Percentiles rank a stretch among this genome's conserved stretches.
Conservation (phyloP, 202 grass and related monocot species). For the Brachypodium distachyon region DNA sequence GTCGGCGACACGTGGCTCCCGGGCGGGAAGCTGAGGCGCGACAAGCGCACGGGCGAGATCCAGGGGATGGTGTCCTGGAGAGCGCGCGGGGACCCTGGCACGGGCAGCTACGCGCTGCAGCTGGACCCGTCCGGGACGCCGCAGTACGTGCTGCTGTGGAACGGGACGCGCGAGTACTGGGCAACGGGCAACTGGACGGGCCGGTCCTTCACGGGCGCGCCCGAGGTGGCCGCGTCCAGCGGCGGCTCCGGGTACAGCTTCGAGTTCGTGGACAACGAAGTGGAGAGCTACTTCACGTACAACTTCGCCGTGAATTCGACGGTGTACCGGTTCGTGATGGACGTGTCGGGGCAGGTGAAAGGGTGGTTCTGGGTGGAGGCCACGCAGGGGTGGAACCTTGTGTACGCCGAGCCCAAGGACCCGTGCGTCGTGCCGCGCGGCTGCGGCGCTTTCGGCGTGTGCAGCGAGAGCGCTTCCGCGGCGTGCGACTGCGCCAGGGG, state of each 20-base stretch:
- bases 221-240: conserved; percentile 23
- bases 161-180: conserved; percentile 38
- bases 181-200: conserved; percentile 42
- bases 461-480: not conserved
- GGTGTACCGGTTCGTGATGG: conserved; percentile 19
- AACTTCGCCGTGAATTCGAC: conserved; percentile 6
- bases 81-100: conserved; percentile 16
- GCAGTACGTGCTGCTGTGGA: conserved; percentile 34
- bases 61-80: conserved; percentile 33
- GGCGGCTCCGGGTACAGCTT: not conserved
- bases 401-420: conserved; percentile 25
- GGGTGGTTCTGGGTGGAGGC: conserved; percentile 33
- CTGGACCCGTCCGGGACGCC: conserved; percentile 21
- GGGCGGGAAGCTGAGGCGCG: conserved; percentile 28
- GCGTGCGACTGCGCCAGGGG: conserved; percentile 19
- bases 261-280: conserved; percentile 12
- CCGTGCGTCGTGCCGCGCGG: conserved; percentile 11
- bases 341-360: conserved; percentile 30
- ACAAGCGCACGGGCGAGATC: conserved; percentile 29
- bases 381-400: conserved; percentile 4
- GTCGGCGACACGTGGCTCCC: conserved; percentile 40
- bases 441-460: conserved; percentile 33
- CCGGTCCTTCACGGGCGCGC: conserved; percentile 16
- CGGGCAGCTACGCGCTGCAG: conserved; percentile 23
- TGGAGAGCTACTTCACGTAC: conserved; percentile 30